Evolutionary conservation across 352 stramenopile genomes (phyloP), one percentile per base, ranked within the genome.

Genomic region (Pythium aristosporum): DNA sequence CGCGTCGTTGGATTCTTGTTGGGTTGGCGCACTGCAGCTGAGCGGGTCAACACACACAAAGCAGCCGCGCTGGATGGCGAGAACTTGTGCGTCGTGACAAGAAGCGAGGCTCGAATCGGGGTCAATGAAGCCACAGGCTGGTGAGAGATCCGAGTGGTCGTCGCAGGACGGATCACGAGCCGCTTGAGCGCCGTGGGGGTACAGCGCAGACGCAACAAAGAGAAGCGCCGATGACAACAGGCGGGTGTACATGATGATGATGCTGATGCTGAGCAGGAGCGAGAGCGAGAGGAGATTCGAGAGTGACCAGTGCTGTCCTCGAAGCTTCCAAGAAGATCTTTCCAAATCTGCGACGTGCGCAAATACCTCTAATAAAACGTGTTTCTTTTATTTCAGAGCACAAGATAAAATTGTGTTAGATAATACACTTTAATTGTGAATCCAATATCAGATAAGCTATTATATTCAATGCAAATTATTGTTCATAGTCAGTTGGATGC

Each of bases 31-130:
- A 3, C 48, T 3, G 63, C 77, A 88, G 11, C 72, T 78, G 0
- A 18, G 20, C 0, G 44, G 30, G 32, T 85, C 63, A 16, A 91
- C 78, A 44, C 79, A 89, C 4, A 62, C 44, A 44, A 72, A 84
- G 67, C 82, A 91, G n/a, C 82, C 79, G 16, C 50, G 12, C 18
- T 72, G 75, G 1, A 83, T 34, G 16, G 82, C 80, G 37, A 85
- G 63, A 28, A 89, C 50, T 37, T 72, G 50, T 13, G 59, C 42
- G 0, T 21, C 20, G 1, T 52, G 61, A 47, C 77, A 85, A 20
- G 57, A 57, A 23, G 69, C 74, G 11, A 46, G 39, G 39, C 39
- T 15, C 13, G 57, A 57, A 8, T 63, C 42, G 43, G 43, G n/a
- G 43, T 41, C 34, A 15, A 57, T 21, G 34, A 65, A 64, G 10